Evolutionary conservation across 2,329 filamentous ascomycete genomes (phyloP).

Genomic region (Didymella pomorum): DNA sequence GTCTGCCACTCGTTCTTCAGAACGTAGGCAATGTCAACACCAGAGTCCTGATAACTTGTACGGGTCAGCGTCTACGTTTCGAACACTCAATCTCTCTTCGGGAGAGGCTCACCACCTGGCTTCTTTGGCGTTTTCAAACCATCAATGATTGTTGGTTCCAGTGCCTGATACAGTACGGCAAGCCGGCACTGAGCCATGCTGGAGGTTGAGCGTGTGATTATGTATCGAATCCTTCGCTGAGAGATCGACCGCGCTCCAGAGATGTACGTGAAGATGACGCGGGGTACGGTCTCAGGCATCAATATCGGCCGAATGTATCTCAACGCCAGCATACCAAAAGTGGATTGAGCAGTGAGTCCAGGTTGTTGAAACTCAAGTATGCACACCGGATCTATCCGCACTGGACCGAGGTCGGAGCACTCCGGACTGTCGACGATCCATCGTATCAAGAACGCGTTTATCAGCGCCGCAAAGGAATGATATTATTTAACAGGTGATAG

Average conservation of each 20-base stretch:
- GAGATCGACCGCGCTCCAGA: not conserved
- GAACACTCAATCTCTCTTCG: not conserved
- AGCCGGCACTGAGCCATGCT: slow-evolving; percentile 38
- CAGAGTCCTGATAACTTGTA: slow-evolving; percentile 58
- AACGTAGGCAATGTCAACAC: slow-evolving; percentile 58
- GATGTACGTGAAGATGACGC: not conserved
- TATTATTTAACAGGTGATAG: not conserved
- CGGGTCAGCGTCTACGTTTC: not conserved
- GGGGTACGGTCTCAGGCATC: not conserved
- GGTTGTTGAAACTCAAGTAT: not conserved
- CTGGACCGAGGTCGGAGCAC: slow-evolving; percentile 1
- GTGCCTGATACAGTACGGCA: slow-evolving; percentile 58
- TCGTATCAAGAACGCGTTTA: not conserved
- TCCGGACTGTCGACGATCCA: not conserved
- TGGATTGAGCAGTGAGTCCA: not conserved
- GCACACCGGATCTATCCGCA: not conserved
- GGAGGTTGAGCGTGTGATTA: not conserved
- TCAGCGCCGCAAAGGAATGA: not conserved
- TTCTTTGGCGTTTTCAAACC: slow-evolving; percentile 60
- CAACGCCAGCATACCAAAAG: not conserved
- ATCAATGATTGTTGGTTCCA: slow-evolving; percentile 58
- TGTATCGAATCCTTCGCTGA: no score
- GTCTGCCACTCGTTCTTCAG: slow-evolving; percentile 43
- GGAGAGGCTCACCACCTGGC: slow-evolving; percentile 50
- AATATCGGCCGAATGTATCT: not conserved